Evolutionary conservation across 768 basidiomycete genomes (phyloP), one percentile per base, ranked within the genome.

Genomic region (Lepiota venenata): DNA sequence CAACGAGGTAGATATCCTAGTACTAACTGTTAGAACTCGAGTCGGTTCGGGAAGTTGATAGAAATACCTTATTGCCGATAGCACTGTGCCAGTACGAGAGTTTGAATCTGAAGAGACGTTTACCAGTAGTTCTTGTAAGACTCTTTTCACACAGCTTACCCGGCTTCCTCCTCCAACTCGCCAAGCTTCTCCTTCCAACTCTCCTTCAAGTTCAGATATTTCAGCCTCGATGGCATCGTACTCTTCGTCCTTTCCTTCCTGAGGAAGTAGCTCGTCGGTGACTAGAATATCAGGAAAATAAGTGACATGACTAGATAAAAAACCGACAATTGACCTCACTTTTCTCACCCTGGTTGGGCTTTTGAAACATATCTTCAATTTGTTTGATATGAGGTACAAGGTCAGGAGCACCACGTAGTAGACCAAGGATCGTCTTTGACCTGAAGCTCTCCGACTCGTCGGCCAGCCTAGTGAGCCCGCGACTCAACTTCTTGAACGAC

Each of bases 1-100:
- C 88, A 15, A 98, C 76, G 7, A 94, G 81, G 66, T 93, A 96
- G 32, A 97, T 94, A 65, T 98, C 95, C 88, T 94, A 57, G 37
- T 15, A 36, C 27, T 38, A 22, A 45, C n/a, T 18, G 29, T n/a
- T 37, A 49, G 51, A 32, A 44, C 43, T 18, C 47, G 10, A 27
- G 15, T 39, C 11, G 11, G 2, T 50, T 16, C n/a, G 21, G 9
- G 32, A n/a, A 15, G 16, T 49, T 14, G 3, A 46, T 4, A 22
- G 39, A 32, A 52, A 25, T 42, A 84, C 91, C 77, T 96, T 96
- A 47, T 85, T 91, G 4, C 95, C 94, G 47, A 77, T 75, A 2
- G 83, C 81, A 58, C 91, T 93, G 61, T 97, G 69, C 64, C 69
- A 74, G 56, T 68, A 76, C 2, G 64, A 61, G 18, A 75, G 62